Conservation (phyloP, 208 protist genomes). For the Entamoeba moshkovskii region DNA sequence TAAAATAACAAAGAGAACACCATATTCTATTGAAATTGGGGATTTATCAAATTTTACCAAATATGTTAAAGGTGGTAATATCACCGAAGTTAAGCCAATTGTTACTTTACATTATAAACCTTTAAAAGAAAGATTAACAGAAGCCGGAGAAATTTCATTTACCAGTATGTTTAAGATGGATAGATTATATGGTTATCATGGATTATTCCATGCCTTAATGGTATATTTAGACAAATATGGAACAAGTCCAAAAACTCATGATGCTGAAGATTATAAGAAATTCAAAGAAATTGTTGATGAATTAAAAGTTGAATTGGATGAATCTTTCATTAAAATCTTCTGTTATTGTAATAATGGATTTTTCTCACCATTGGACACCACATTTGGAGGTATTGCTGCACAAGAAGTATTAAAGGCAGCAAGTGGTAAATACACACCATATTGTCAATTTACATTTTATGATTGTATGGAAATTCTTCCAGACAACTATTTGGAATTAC, state of each 20-base stretch:
- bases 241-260: not conserved
- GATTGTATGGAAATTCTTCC: slow-evolving; percentile 39
- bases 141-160: not conserved
- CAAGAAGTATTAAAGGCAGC: slow-evolving; percentile 52
- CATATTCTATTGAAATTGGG: not conserved
- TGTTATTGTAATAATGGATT: not conserved
- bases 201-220: not conserved
- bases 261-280: not conserved
- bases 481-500: not conserved
- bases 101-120: slow-evolving; percentile 8
- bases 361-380: slow-evolving; percentile 31
- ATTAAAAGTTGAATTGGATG: slow-evolving; percentile 7
- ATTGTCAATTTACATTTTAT: slow-evolving; percentile 49
- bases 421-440: slow-evolving; percentile 49
- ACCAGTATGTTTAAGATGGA: not conserved
- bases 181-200: not conserved
- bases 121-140: not conserved
- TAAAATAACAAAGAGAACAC: not conserved
- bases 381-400: slow-evolving; percentile 48
- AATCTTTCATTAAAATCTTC: not conserved
- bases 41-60: not conserved
- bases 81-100: slow-evolving; percentile 3
- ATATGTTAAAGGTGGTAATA: slow-evolving; percentile 8
- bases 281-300: not conserved
- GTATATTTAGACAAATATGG: not conserved